Evolutionary conservation across 495 filamentous ascomycete species (phyloP).

Genomic region (Tuber aestivum): DNA sequence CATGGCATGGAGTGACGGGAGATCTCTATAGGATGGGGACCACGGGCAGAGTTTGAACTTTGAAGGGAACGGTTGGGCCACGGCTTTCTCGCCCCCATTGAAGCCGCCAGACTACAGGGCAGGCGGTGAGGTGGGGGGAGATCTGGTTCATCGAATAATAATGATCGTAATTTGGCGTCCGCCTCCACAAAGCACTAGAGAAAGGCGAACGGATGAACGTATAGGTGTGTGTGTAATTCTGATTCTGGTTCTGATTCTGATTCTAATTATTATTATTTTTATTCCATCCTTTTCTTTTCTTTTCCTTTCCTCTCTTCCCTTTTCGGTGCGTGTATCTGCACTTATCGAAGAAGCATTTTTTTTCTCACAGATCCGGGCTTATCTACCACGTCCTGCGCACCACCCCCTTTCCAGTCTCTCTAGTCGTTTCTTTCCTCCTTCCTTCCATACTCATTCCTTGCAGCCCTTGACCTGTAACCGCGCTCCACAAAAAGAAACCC

Average conservation of each 20-base stretch:
- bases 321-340: slow-evolving; percentile 29
- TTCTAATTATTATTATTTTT: not conserved
- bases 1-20: not conserved
- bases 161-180: not conserved
- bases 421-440: slow-evolving; percentile 37
- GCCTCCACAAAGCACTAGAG: not conserved
- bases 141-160: not conserved
- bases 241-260: not conserved
- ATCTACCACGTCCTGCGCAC: slow-evolving; percentile 30
- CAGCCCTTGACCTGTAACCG: slow-evolving; percentile 38
- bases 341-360: slow-evolving; percentile 36
- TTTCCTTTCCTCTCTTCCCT: not conserved
- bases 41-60: not conserved
- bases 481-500: slow-evolving; percentile 35
- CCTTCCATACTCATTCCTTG: slow-evolving; percentile 39
- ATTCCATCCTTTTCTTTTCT: too few species aligned
- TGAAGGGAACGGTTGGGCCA: not conserved
- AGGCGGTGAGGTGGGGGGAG: not conserved
- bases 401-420: slow-evolving; percentile 38
- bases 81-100: not conserved
- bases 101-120: not conserved
- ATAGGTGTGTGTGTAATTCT: not conserved
- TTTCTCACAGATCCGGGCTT: slow-evolving; percentile 38
- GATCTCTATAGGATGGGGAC: not conserved
- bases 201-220: not conserved